Conservation (phyloP, 441 rosid species). For the Erysimum cheiri region DNA sequence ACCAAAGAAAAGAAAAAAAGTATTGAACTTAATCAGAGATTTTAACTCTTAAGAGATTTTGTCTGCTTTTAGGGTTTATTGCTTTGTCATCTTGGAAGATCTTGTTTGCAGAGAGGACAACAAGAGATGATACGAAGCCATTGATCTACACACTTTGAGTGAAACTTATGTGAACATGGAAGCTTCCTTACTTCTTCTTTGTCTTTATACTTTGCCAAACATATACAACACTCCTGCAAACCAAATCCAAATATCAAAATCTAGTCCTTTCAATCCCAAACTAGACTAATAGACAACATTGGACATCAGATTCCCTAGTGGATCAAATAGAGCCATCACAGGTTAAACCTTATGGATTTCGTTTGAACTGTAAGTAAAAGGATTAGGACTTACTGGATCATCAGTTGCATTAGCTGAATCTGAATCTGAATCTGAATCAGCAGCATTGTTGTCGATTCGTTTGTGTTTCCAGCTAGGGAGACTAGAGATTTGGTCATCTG, state of each 20-base stretch:
- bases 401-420: constrained; percentile 44
- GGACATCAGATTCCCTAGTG: neutral
- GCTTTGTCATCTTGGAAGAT: constrained; percentile 60
- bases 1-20: neutral
- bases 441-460: constrained; percentile 46
- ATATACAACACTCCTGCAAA: constrained; percentile 89
- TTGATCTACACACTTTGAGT: constrained; percentile 90
- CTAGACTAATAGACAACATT: neutral
- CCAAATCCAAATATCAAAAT: constrained; percentile 10
- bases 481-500: constrained; percentile 83
- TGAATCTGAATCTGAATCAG: constrained; percentile 41
- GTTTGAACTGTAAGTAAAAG: constrained; percentile 1
- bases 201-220: constrained; percentile 81
- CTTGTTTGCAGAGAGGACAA: constrained; percentile 96
- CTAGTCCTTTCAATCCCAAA: neutral
- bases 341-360: constrained; percentile 4
- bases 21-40: constrained; percentile 14
- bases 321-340: constrained; percentile 17
- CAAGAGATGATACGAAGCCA: constrained; percentile 94
- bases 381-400: constrained; percentile 62
- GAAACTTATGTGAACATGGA: constrained; percentile 92
- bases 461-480: constrained; percentile 82
- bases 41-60: constrained; percentile 23
- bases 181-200: constrained; percentile 85
- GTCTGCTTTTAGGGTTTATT: constrained; percentile 12